Percentiles rank a stretch among this genome's conserved stretches.
phyloP scores from a whole-genome alignment of 192 early-diverging fungal species.

The Geranomyces variabilis region DNA sequence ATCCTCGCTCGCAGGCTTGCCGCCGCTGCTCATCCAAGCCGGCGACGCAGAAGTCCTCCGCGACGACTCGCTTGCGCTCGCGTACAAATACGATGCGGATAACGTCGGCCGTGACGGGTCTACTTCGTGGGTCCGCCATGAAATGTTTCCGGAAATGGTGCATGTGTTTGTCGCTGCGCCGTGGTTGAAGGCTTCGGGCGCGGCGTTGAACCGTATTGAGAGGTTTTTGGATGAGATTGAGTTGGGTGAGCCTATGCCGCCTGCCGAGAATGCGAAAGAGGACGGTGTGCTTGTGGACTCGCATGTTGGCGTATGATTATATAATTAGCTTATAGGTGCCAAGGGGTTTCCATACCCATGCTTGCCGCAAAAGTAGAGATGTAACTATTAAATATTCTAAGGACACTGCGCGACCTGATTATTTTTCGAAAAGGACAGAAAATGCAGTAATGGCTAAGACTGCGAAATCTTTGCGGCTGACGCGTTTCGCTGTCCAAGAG shows the following conservation, averaged over 20 bases:
- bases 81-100: constrained; percentile 40
- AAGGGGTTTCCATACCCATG: too few species aligned
- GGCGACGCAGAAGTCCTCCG: constrained; percentile 48
- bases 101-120: constrained; percentile 13
- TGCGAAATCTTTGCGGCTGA: too few species aligned
- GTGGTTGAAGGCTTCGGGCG: constrained; percentile 21
- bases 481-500: too few species aligned
- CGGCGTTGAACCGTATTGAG: constrained; percentile 21
- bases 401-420: too few species aligned
- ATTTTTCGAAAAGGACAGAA: too few species aligned
- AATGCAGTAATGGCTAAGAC: too few species aligned
- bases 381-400: too few species aligned
- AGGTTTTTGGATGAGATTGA: constrained; percentile 36
- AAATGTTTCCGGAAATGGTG: constrained; percentile 54
- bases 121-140: constrained; percentile 44
- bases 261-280: not conserved
- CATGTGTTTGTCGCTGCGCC: constrained; percentile 44
- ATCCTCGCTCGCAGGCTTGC: constrained; percentile 35
- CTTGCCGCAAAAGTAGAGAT: too few species aligned
- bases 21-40: constrained; percentile 48
- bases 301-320: constrained; percentile 6
- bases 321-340: too few species aligned
- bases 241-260: constrained; percentile 4
- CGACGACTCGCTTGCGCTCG: constrained; percentile 47
- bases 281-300: not conserved